A percentile compares a stretch with the other conserved stretches of the same genome.
phyloP scores from a whole-genome alignment of 2,329 filamentous ascomycete species.

The Incumbomyces lentus region DNA sequence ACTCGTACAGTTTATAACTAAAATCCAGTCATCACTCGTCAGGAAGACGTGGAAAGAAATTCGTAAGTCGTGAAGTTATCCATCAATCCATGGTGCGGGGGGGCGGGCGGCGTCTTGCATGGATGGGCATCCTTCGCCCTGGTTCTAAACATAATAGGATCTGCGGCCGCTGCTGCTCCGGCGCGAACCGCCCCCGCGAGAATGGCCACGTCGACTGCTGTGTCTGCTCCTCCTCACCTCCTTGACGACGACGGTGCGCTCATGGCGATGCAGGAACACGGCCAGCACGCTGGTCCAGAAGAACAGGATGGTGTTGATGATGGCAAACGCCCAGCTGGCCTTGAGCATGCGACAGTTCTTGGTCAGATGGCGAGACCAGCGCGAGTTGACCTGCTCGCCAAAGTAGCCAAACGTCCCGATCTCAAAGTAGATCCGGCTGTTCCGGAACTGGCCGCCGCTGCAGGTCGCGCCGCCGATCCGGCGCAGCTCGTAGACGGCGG shows the following conservation, averaged over 20 bases:
- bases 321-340: slow-evolving; percentile 76
- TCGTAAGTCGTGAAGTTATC: not conserved
- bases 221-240: slow-evolving; percentile 28
- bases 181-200: slow-evolving; percentile 18
- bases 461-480: slow-evolving; percentile 56
- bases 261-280: slow-evolving; percentile 30
- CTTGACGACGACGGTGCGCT: slow-evolving; percentile 27
- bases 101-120: too few species aligned
- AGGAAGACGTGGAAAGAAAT: slow-evolving; percentile 1
- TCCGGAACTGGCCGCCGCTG: slow-evolving; percentile 40
- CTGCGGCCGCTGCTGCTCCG: slow-evolving; percentile 19
- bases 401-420: slow-evolving; percentile 54
- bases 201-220: slow-evolving; percentile 23
- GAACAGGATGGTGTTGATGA: slow-evolving; percentile 79
- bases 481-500: slow-evolving; percentile 48
- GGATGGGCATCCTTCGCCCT: too few species aligned
- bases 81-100: too few species aligned
- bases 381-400: slow-evolving; percentile 33
- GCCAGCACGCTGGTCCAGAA: slow-evolving; percentile 66
- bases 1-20: too few species aligned
- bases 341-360: slow-evolving; percentile 90
- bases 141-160: slow-evolving; percentile 17
- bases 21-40: not conserved
- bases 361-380: slow-evolving; percentile 46
- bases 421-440: slow-evolving; percentile 44